phyloP scores from a whole-genome alignment of 495 filamentous ascomycete species.

The Alectoria sarmentosa region DNA sequence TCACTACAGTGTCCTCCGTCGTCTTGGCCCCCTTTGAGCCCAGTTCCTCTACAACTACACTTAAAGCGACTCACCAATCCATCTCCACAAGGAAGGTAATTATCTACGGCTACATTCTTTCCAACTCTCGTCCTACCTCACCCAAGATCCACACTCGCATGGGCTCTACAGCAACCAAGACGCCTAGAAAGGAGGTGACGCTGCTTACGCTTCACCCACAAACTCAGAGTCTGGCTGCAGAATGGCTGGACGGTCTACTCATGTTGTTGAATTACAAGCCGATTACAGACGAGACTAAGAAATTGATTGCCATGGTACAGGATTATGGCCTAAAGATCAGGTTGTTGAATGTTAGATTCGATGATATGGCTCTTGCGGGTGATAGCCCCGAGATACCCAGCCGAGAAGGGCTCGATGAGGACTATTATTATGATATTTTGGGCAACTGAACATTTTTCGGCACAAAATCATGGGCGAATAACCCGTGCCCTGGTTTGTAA shows the following conservation, averaged over 20 bases:
- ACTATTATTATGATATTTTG: constrained; percentile 50
- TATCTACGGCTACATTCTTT: constrained; percentile 63
- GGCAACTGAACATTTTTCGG: constrained; percentile 30
- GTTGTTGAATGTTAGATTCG: constrained; percentile 84
- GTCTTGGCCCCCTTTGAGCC: constrained; percentile 55
- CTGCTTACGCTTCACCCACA: constrained; percentile 78
- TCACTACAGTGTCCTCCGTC: constrained; percentile 86
- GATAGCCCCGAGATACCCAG: constrained; percentile 41
- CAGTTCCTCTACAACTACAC: constrained; percentile 45
- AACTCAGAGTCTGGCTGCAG: constrained; percentile 76
- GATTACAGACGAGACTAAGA: constrained; percentile 92
- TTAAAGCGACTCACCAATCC: constrained; percentile 40
- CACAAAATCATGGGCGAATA: not conserved
- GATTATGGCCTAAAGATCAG: constrained; percentile 92
- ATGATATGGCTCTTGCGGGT: constrained; percentile 50
- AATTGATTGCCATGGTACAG: constrained; percentile 73
- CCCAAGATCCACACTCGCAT: constrained; percentile 26
- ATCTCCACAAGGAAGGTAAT: constrained; percentile 76
- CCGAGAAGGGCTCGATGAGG: constrained; percentile 45
- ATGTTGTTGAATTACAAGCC: constrained; percentile 94
- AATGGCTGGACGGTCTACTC: constrained; percentile 93
- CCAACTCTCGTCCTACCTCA: constrained; percentile 27
- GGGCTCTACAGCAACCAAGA: constrained; percentile 27
- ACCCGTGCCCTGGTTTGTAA: no score
- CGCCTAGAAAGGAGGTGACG: constrained; percentile 46